Evolutionary conservation across 352 stramenopile genomes (phyloP).

Genomic region (Phytophthora palmivora): DNA sequence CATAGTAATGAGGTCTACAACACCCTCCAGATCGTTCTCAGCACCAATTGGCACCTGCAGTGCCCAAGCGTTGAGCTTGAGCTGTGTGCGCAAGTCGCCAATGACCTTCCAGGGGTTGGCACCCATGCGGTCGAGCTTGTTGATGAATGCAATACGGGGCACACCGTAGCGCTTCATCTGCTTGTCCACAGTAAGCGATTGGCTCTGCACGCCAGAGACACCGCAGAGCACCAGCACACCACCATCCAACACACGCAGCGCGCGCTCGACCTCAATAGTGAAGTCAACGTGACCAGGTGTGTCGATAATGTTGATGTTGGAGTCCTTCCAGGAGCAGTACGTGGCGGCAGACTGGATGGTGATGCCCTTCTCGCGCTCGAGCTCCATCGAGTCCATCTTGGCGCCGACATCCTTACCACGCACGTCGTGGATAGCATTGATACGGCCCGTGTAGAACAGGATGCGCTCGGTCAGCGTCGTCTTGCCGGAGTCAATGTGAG

Average conservation of each 20-base stretch:
- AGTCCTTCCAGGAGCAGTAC: constrained; percentile 96
- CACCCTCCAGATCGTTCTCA: constrained; percentile 94
- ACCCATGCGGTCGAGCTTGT: constrained; percentile 99
- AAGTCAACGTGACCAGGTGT: constrained; percentile 99
- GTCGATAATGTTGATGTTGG: constrained; percentile 99
- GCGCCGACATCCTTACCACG: constrained; percentile 98
- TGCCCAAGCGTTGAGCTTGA: constrained; percentile 97
- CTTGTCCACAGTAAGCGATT: constrained; percentile 98
- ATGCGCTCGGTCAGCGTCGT: constrained; percentile 99
- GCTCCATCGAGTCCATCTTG: constrained; percentile 99
- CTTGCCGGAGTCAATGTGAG: constrained; percentile 99
- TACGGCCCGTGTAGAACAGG: constrained; percentile 99
- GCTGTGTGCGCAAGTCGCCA: constrained; percentile 93
- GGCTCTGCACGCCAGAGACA: constrained; percentile 96
- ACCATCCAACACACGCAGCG: constrained; percentile 98
- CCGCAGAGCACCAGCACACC: constrained; percentile 95
- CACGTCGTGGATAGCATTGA: constrained; percentile 97
- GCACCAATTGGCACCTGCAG: constrained; percentile 98
- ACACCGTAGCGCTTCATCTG: constrained; percentile 99
- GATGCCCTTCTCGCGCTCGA: constrained; percentile 99
- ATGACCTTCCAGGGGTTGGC: constrained; percentile 97
- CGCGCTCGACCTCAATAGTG: constrained; percentile 98
- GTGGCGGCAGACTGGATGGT: constrained; percentile 99
- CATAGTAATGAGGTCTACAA: constrained; percentile 96
- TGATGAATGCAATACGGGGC: constrained; percentile 98